A percentile compares a stretch with the other conserved stretches of the same genome.
Conservation (phyloP, 495 filamentous ascomycete genomes). For the Annulohypoxylon nitens region DNA sequence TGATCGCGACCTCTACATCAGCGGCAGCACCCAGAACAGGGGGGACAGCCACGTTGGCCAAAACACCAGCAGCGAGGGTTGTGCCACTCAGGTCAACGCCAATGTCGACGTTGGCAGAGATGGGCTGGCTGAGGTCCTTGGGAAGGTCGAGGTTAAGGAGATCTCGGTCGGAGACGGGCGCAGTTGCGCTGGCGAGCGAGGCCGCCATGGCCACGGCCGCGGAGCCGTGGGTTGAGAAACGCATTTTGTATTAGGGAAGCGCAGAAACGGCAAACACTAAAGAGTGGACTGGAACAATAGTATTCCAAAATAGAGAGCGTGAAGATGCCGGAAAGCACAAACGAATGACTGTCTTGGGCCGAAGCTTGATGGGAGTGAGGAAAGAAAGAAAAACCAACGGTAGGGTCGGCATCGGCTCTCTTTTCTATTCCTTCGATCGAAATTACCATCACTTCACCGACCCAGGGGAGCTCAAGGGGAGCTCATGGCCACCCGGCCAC, state of each 20-base stretch:
- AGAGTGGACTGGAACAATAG: slow-evolving; percentile 52
- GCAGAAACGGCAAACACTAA: slow-evolving; percentile 45
- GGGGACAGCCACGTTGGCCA: slow-evolving; percentile 42
- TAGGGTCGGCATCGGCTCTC: slow-evolving; percentile 39
- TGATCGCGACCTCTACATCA: slow-evolving; percentile 44
- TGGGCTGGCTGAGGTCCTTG: slow-evolving; percentile 46
- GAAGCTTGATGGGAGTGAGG: slow-evolving; percentile 50
- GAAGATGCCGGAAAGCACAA: slow-evolving; percentile 49
- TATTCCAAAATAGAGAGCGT: slow-evolving; percentile 48
- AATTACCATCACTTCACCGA: slow-evolving; percentile 42
- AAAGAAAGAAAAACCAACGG: slow-evolving; percentile 17
- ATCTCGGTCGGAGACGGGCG: slow-evolving; percentile 39
- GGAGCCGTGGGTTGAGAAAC: slow-evolving; percentile 51
- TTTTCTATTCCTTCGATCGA: slow-evolving; percentile 49
- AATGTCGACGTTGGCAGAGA: slow-evolving; percentile 45
- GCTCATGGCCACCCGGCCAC: slow-evolving; percentile 32
- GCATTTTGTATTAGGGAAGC: slow-evolving; percentile 42
- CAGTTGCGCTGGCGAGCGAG: slow-evolving; percentile 49
- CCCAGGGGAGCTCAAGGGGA: slow-evolving; percentile 25
- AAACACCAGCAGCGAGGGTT: slow-evolving; percentile 45
- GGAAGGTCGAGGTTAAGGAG: slow-evolving; percentile 40
- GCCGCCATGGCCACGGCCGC: slow-evolving; percentile 51
- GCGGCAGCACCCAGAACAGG: slow-evolving; percentile 42
- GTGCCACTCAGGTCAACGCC: slow-evolving; percentile 46
- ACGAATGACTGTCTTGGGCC: slow-evolving; percentile 50